phyloP scores from a whole-genome alignment of 306 rosid species.

The Cucurbita argyrosperma region DNA sequence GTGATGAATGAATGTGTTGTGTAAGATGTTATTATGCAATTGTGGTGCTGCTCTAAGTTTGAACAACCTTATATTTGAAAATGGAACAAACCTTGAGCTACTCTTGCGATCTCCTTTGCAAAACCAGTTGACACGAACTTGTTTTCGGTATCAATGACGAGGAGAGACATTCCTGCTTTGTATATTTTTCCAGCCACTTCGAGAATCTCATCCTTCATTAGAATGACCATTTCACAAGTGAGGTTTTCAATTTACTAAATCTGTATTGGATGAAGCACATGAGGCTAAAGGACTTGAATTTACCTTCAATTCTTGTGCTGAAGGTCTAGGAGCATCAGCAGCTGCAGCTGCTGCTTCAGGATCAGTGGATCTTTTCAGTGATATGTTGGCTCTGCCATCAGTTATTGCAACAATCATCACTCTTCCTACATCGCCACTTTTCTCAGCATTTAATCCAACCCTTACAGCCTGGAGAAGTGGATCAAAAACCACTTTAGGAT shows the following conservation, averaged over 20 bases:
- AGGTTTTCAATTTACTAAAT: neutral
- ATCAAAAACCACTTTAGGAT: neutral
- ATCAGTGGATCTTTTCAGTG: slow-evolving; percentile 75
- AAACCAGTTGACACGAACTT: slow-evolving; percentile 96
- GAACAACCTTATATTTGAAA: slow-evolving; percentile 6
- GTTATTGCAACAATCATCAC: slow-evolving; percentile 92
- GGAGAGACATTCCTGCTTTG: slow-evolving; percentile 96
- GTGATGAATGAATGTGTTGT: slow-evolving; percentile 11
- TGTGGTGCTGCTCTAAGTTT: neutral
- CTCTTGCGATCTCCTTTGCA: slow-evolving; percentile 96
- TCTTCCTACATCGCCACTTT: slow-evolving; percentile 94
- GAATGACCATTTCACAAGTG: neutral
- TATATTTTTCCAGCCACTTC: slow-evolving; percentile 92
- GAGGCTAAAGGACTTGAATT: neutral
- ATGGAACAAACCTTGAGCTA: slow-evolving; percentile 73
- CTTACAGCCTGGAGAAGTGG: slow-evolving; percentile 59
- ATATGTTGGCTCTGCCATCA: slow-evolving; percentile 94
- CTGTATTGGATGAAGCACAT: neutral
- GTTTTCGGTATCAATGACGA: slow-evolving; percentile 91
- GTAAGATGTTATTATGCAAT: slow-evolving; percentile 8
- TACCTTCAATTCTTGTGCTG: slow-evolving; percentile 83
- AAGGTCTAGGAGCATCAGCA: slow-evolving; percentile 67
- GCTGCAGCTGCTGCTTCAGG: slow-evolving; percentile 47
- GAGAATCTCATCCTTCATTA: slow-evolving; percentile 77
- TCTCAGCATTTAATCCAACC: slow-evolving; percentile 96